A percentile compares a stretch with the other conserved stretches of the same genome.
Conservation (phyloP, 805 yeast species). For the Brettanomyces nanus region DNA sequence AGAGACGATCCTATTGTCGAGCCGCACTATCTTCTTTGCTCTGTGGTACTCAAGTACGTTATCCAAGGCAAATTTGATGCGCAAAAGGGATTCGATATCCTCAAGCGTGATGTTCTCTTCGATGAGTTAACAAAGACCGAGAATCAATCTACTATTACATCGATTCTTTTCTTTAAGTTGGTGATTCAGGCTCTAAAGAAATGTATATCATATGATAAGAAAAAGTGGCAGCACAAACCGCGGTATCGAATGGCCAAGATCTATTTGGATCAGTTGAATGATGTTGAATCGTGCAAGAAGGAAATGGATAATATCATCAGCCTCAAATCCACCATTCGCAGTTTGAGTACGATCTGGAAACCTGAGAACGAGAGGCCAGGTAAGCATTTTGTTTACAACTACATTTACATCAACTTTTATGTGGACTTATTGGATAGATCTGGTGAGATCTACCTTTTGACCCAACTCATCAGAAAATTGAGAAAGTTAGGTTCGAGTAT, state of each 20-base stretch:
- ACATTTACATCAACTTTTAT: constrained; percentile 58
- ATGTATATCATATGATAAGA: constrained; percentile 56
- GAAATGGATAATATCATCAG: constrained; percentile 60
- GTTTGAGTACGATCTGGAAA: constrained; percentile 83
- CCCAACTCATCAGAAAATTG: constrained; percentile 60
- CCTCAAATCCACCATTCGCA: constrained; percentile 58
- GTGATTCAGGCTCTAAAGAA: constrained; percentile 40
- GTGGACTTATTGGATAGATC: constrained; percentile 45
- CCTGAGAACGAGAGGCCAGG: constrained; percentile 92
- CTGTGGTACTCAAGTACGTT: constrained; percentile 50
- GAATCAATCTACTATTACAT: constrained; percentile 11
- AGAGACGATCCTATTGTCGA: constrained; percentile 58
- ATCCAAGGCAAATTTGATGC: constrained; percentile 27
- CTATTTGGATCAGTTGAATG: constrained; percentile 42
- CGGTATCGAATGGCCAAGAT: constrained; percentile 63
- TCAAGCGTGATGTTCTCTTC: constrained; percentile 31
- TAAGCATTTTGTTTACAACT: constrained; percentile 74
- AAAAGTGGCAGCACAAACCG: constrained; percentile 90
- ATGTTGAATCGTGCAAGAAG: constrained; percentile 45
- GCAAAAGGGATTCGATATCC: constrained; percentile 29
- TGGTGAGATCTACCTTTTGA: constrained; percentile 51
- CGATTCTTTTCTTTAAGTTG: constrained; percentile 28
- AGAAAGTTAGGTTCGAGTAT: constrained; percentile 72
- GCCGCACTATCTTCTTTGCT: constrained; percentile 64
- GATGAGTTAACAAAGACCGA: constrained; percentile 11